Conservation (phyloP, 345 rosid species). For the Lumnitzera racemosa region DNA sequence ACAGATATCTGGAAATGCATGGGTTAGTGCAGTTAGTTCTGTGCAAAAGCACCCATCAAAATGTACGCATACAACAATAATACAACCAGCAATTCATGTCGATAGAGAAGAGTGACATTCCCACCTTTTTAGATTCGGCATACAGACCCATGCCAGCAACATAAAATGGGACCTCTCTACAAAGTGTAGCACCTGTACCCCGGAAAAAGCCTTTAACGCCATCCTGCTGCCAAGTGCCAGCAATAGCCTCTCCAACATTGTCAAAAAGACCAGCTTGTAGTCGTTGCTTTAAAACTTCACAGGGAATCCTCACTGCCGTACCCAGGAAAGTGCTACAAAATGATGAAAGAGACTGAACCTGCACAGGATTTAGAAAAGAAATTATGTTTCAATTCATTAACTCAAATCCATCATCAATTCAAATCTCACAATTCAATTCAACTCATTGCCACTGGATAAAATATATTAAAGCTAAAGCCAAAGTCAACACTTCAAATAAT, state of each 20-base stretch:
- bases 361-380: slow-evolving; percentile 9
- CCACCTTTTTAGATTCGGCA: slow-evolving; percentile 93
- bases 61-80: not conserved
- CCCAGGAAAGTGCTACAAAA: slow-evolving; percentile 93
- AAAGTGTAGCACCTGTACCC: slow-evolving; percentile 94
- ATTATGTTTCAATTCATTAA: too few relatives aligned
- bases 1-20: not conserved
- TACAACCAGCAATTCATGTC: not conserved
- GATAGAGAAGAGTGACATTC: not conserved
- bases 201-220: slow-evolving; percentile 92
- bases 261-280: slow-evolving; percentile 85
- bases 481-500: too few relatives aligned
- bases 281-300: slow-evolving; percentile 97
- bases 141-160: slow-evolving; percentile 94
- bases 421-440: too few relatives aligned
- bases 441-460: too few relatives aligned
- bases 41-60: not conserved
- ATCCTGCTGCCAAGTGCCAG: slow-evolving; percentile 92
- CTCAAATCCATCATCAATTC: too few relatives aligned
- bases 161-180: slow-evolving; percentile 94
- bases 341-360: slow-evolving; percentile 94
- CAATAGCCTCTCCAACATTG: slow-evolving; percentile 85
- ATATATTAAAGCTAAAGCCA: too few relatives aligned
- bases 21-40: not conserved
- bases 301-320: slow-evolving; percentile 89